Conservation (phyloP, 2,329 filamentous ascomycete genomes). For the Hortaea werneckii region DNA sequence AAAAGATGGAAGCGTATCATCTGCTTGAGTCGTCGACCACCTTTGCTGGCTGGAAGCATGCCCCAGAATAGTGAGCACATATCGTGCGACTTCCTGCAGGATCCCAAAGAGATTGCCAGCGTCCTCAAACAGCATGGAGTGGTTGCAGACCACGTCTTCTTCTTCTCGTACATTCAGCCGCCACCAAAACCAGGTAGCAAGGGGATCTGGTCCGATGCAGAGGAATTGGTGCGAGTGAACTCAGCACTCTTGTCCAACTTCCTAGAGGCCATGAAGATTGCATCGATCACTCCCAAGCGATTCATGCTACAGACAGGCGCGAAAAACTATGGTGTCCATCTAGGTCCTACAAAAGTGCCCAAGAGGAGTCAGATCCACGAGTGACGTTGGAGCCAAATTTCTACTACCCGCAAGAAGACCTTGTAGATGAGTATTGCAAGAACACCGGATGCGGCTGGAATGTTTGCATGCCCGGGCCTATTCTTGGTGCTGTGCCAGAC, state of each 20-base stretch:
- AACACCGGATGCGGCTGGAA: conserved; percentile 33
- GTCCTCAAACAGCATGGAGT: conserved; percentile 26
- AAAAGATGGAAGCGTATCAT: conserved; percentile 45
- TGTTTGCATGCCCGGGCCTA: conserved; percentile 38
- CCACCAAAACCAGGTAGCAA: conserved; percentile 34
- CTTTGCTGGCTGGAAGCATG: conserved; percentile 21
- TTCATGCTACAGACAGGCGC: conserved; percentile 44
- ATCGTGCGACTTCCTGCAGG: conserved; percentile 29
- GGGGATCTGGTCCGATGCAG: conserved; percentile 40
- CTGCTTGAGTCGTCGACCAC: conserved; percentile 39
- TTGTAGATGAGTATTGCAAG: conserved; percentile 34
- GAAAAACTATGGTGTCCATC: conserved; percentile 43
- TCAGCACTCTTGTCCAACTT: conserved; percentile 42
- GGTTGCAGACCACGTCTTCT: conserved; percentile 39
- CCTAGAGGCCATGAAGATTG: conserved; percentile 33
- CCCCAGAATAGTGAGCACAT: conserved; percentile 23
- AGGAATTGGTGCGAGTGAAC: conserved; percentile 42
- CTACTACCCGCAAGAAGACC: conserved; percentile 47
- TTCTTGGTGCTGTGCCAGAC: conserved; percentile 41
- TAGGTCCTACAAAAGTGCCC: conserved; percentile 35
- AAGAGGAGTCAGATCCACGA: conserved; percentile 39
- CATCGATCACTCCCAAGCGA: conserved; percentile 35
- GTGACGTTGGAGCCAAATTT: conserved; percentile 41
- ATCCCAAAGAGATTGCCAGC: conserved; percentile 27
- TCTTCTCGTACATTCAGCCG: conserved; percentile 46